These are phyloP conservation scores for Citrus inodora DNA, from an alignment of 345 rosid genomes.

Conservation along the genomic window DNA sequence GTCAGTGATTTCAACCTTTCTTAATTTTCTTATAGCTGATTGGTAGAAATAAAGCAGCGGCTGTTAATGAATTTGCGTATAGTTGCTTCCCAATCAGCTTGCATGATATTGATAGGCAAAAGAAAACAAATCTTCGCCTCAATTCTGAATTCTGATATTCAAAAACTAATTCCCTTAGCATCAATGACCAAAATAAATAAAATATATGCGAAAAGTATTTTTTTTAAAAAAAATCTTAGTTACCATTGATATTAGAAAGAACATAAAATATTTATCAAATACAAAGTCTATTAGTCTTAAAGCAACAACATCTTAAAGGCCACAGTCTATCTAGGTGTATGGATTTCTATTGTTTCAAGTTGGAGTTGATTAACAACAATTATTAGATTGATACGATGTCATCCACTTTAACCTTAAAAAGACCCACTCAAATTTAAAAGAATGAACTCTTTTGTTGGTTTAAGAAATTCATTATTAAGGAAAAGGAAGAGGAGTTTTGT, in stretches of 20 bases:
- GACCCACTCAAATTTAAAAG: neutral
- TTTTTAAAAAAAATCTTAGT: too few species aligned
- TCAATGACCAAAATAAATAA: too few species aligned
- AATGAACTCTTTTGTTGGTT: neutral
- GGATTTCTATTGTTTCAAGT: neutral
- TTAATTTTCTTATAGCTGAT: neutral
- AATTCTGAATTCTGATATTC: neutral
- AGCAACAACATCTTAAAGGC: too few species aligned
- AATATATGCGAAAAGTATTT: neutral
- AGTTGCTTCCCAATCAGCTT: constrained; percentile 41
- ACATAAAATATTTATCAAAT: too few species aligned
- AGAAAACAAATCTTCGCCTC: neutral
- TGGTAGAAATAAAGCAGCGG: neutral
- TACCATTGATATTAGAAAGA: too few species aligned
- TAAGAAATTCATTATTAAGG: too few species aligned
- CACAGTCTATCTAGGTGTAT: neutral
- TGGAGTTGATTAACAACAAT: neutral
- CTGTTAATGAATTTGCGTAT: constrained; percentile 4
- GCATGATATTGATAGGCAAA: constrained; percentile 18
- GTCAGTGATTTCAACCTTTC: neutral
- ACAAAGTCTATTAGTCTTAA: neutral
- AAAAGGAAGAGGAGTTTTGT: too few species aligned
- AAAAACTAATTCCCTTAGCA: too few species aligned
- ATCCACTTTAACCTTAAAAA: neutral
- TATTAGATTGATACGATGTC: neutral